phyloP scores from a whole-genome alignment of 208 protist genomes.

The Jaenimonas drosophilae region DNA sequence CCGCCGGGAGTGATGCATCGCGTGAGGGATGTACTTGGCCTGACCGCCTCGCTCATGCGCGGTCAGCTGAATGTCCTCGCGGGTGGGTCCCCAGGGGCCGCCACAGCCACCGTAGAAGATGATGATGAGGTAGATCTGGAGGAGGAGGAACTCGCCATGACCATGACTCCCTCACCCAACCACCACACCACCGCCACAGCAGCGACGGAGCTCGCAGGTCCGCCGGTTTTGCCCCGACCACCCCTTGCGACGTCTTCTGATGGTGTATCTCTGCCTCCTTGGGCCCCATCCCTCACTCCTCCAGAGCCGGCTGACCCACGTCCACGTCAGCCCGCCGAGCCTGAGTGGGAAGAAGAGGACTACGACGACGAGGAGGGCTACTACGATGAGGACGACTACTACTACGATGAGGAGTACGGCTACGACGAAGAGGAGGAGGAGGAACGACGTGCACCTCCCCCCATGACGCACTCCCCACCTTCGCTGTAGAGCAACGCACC shows the following conservation, averaged over 20 bases:
- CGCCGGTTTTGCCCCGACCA: no score
- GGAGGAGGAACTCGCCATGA: no score
- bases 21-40: conserved; percentile 46
- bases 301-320: neutral
- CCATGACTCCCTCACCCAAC: no score
- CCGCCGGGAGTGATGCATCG: conserved; percentile 24
- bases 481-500: conserved; percentile 26
- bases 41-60: conserved; percentile 45
- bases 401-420: conserved; percentile 5
- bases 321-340: neutral
- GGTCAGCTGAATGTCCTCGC: conserved; percentile 45
- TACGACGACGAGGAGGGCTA: conserved; percentile 24
- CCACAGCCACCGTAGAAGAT: no score
- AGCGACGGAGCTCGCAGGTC: no score
- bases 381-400: conserved; percentile 19
- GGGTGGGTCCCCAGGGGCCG: no score
- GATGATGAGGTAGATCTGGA: no score
- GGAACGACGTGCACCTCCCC: conserved; percentile 16
- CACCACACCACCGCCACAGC: no score
- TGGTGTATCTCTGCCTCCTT: no score
- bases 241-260: no score
- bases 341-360: conserved; percentile 3
- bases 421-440: conserved; percentile 19
- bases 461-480: conserved; percentile 34
- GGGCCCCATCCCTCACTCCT: no score